Base-by-base conservation (phyloP, 2,329 filamentous ascomycete species). In the Periglandula ipomoeae region DNA sequence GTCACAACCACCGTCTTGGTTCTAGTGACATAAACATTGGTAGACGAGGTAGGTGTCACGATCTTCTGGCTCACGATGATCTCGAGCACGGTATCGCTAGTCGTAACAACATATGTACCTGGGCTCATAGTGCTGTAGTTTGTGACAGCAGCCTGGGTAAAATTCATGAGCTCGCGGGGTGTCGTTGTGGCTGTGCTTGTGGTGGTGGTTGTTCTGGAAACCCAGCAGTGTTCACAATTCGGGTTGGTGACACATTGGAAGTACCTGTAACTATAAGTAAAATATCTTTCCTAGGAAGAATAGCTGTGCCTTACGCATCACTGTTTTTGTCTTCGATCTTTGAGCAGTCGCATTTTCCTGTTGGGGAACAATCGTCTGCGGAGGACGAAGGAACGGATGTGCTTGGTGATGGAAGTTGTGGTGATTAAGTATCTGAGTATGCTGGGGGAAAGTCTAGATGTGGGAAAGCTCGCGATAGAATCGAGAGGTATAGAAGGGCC, bases 211-310 rank as follows among this genome's bases (percentile, higher is more conserved):
- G 39, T 26, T 8, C 13, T 41, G 6, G 15, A 22, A 23, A 53
- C 8, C 51, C 32, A 56, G 58, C 40, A 61, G 47, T 17, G 52
- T 41, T 61, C 60, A 32, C 65, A 68, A 8, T 55, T 52, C 5
- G 58, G 57, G 7, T 67, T 62, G 15, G 62, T 63, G 10, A 66
- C 47, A 49, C 65, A 68, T 24, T 66, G 64, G 10, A 66, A 64
- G 42, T 57, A 66, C 23, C 65, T 68, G 4, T 19, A 6, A 5
- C 11, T 3, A 54, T 42, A 4, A 40, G 19, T 11, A 10, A 3
- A 1, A 10, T 8, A n/a, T n/a, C n/a, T n/a, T n/a, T n/a, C n/a
- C n/a, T n/a, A n/a, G n/a, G n/a, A n/a, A n/a, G n/a, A n/a, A n/a
- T n/a, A n/a, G 7, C 0, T 3, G n/a, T 1, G 4, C 48, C 53